These are phyloP conservation scores for Talaromyces marneffei DNA, from an alignment of 2,329 filamentous ascomycete genomes.

Conservation along the genomic window DNA sequence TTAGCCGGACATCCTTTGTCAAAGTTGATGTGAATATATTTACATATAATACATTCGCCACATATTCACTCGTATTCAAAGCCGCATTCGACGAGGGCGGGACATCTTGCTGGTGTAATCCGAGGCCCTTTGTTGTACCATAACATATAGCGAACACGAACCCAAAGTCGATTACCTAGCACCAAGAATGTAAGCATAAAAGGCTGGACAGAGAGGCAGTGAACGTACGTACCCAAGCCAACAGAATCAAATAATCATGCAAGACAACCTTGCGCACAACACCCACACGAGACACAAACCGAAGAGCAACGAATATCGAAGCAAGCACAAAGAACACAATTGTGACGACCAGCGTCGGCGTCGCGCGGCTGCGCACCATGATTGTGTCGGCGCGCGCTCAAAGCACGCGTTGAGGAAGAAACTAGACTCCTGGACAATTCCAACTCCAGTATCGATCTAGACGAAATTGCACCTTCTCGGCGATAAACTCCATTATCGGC, in stretches of 20 bases:
- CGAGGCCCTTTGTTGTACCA: conserved; percentile 39
- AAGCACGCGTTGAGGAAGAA: neutral
- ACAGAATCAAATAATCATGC: conserved; percentile 76
- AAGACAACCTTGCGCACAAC: conserved; percentile 66
- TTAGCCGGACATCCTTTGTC: conserved; percentile 3
- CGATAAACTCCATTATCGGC: conserved; percentile 9
- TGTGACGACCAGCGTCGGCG: conserved; percentile 38
- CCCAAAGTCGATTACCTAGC: conserved; percentile 40
- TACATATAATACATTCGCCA: conserved; percentile 57
- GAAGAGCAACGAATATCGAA: conserved; percentile 67
- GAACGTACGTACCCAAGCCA: conserved; percentile 60
- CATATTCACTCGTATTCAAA: conserved; percentile 50
- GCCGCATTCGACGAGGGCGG: conserved; percentile 22
- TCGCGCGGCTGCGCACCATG: conserved; percentile 25
- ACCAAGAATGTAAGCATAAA: neutral
- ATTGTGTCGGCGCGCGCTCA: conserved; percentile 20
- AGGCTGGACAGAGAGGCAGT: conserved; percentile 4
- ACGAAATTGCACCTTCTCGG: neutral
- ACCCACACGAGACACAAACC: conserved; percentile 65
- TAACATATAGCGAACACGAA: conserved; percentile 44
- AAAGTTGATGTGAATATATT: conserved; percentile 21
- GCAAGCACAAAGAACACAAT: conserved; percentile 55
- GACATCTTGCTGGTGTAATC: conserved; percentile 38
- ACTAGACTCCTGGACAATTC: conserved; percentile 6
- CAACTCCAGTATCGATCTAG: neutral